Percentiles rank a stretch among this genome's conserved stretches.
Conservation (phyloP, 306 rosid genomes). For the Vigna unguiculata region DNA sequence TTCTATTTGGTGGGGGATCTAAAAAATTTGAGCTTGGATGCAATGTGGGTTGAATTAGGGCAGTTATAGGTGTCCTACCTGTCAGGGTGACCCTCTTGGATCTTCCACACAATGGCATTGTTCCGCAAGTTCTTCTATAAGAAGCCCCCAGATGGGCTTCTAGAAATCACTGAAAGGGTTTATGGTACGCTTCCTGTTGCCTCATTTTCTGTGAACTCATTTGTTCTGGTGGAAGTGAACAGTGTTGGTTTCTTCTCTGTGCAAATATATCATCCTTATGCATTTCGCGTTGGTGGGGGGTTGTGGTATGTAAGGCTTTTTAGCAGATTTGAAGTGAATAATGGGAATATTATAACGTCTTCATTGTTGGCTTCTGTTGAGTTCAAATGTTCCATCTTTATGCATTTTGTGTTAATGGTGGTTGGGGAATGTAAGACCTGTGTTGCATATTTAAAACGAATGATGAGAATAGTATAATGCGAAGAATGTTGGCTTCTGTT, state of each 20-base stretch:
- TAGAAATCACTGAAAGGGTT: conserved; percentile 94
- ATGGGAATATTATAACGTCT: conserved; percentile 3
- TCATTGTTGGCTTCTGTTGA: conserved; percentile 3
- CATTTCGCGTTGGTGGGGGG: conserved; percentile 23
- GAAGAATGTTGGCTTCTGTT: conserved; percentile 5
- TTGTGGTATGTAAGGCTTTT: conserved; percentile 34
- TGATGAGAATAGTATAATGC: conserved; percentile 14
- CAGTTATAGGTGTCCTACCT: conserved; percentile 42
- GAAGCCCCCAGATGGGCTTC: conserved; percentile 97
- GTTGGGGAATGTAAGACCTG: conserved; percentile 19
- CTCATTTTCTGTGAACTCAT: conserved; percentile 32
- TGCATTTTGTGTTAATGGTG: neutral
- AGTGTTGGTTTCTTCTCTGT: conserved; percentile 34
- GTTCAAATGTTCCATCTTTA: conserved; percentile 2
- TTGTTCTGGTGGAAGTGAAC: conserved; percentile 35
- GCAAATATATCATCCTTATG: conserved; percentile 33
- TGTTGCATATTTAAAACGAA: conserved; percentile 27
- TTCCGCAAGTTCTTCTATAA: conserved; percentile 90
- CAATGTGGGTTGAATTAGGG: conserved; percentile 59
- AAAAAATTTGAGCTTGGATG: conserved; percentile 38
- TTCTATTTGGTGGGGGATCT: conserved; percentile 51
- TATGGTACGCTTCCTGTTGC: conserved; percentile 71
- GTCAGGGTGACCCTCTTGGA: conserved; percentile 47
- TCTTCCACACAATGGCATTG: conserved; percentile 78
- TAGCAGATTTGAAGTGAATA: conserved; percentile 30